Evolutionary conservation across 306 rosid species (phyloP), one percentile per base, ranked within the genome.

Genomic region (Dryas octopetala): DNA sequence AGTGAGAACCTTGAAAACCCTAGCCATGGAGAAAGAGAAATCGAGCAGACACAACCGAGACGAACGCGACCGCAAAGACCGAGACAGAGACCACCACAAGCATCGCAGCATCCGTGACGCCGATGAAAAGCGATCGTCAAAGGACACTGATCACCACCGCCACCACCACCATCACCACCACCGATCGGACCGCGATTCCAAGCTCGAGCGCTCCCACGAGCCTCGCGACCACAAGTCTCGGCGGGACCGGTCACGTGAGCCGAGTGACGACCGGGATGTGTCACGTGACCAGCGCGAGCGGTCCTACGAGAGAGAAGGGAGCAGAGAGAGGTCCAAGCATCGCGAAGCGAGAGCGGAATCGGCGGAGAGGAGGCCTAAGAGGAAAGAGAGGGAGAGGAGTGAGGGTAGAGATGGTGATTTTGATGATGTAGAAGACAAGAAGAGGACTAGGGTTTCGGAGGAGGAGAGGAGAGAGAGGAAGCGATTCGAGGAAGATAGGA

Each of bases 331-430:
- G 87, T 52, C 84, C 9, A 88, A 70, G 79, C 77, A 72, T 26
- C 70, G 83, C 13, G 79, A 68, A 47, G 68, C 26, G 86, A 70
- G 69, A 68, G 58, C 75, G 65, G 88, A 81, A 28, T 77, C 82
- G 43, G 71, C 16, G 69, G 90, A 89, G 81, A 82, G 71, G 38
- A 84, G 84, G 14, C 86, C 80, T 38, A 94, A 94, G 88, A 85
- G 98, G 83, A 91, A 94, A 78, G 96, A 86, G 66, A 90, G 97
- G 81, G 96, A 85, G 10, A 83, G 75, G 68, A 84, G 86, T 58
- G 89, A 85, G 80, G 89, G 82, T 14, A 80, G 84, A 43, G 69
- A 76, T 57, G 59, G 74, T 16, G 86, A 49, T 76, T 79, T 50
- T 45, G 86, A 82, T 47, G 97, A 87, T 28, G 23, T 8, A 0